Evolutionary conservation across 441 rosid species (phyloP), one percentile per base, ranked within the genome.

Genomic region (Croton laevigatus): DNA sequence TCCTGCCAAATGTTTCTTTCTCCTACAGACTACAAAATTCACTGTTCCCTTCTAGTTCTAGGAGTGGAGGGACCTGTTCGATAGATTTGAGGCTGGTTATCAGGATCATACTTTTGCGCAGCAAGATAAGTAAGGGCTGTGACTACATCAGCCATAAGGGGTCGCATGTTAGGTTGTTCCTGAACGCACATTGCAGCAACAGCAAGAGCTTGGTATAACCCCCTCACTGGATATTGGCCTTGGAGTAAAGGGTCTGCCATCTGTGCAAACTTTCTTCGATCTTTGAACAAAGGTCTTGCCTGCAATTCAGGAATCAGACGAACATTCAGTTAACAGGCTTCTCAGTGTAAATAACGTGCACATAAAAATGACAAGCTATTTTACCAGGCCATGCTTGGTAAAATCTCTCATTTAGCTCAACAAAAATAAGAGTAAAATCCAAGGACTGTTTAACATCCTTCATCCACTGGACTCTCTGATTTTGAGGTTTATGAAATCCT

Each of bases 151-250:
- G 93, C 90, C 57, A 92, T 88, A 32, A 91, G 85, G 0, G 97
- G 99, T 57, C 99, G 86, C 97, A 84, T 92, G 54, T 80, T 84
- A 7, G 99, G 99, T 77, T 92, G 96, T 74, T 92, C 98, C 77
- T 92, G 98, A 60, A 92, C 97, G 40, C 99, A 94, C 99, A 94
- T 94, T 62, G 98, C 99, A 11, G 99, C 94, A 11, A 92, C 91
- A 1, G 99, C 96, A 66, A 94, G 90, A 66, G 98, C 99, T 88
- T 94, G 98, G 79, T 94, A 89, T 63, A 94, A 71, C 65, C 97
- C 98, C 71, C 94, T 84, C 0, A 82, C 84, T 1, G 99, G 98
- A 81, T 89, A 92, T 59, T 85, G 96, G 62, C 97, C 98, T 68
- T 92, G 97, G 40, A 94, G 93, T 45, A 69, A 65, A 0, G 98